Conservation (phyloP, 2,329 filamentous ascomycete species). For the Talaromyces marneffei region DNA sequence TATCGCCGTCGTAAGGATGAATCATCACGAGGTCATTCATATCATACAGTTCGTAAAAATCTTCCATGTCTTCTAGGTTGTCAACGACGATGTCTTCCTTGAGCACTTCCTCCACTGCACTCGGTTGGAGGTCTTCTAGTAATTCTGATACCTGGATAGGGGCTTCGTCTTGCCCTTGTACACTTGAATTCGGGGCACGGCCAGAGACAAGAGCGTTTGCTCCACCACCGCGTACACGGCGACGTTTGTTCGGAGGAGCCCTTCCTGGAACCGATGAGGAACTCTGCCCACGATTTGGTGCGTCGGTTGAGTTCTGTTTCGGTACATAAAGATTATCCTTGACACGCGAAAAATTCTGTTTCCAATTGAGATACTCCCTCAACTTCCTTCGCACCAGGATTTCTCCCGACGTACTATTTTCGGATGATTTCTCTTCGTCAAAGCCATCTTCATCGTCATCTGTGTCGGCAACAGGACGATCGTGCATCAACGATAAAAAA, state of each 20-base stretch:
- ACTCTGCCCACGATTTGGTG: slow-evolving; percentile 20
- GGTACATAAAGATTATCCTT: slow-evolving; percentile 47
- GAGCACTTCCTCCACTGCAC: slow-evolving; percentile 66
- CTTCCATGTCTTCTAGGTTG: slow-evolving; percentile 82
- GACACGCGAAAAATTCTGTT: slow-evolving; percentile 78
- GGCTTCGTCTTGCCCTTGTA: slow-evolving; percentile 69
- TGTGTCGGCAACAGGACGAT: slow-evolving; percentile 43
- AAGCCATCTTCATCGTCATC: slow-evolving; percentile 17
- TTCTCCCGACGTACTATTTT: slow-evolving; percentile 62
- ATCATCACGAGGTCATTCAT: slow-evolving; percentile 84
- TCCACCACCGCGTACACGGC: slow-evolving; percentile 76
- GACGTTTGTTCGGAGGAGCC: slow-evolving; percentile 75
- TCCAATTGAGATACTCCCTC: slow-evolving; percentile 84
- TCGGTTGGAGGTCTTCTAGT: slow-evolving; percentile 76
- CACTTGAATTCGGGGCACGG: slow-evolving; percentile 66
- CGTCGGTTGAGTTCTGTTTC: slow-evolving; percentile 23
- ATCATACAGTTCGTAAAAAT: slow-evolving; percentile 85
- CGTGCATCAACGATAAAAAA: slow-evolving; percentile 85
- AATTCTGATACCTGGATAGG: slow-evolving; percentile 75
- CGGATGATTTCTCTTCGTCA: slow-evolving; percentile 42
- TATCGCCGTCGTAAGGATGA: slow-evolving; percentile 90
- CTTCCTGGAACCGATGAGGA: slow-evolving; percentile 48
- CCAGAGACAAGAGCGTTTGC: slow-evolving; percentile 52
- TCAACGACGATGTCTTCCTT: slow-evolving; percentile 66
- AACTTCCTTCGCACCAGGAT: slow-evolving; percentile 89